Base-by-base conservation (phyloP, 2,329 filamentous ascomycete species). In the Venturia effusa region DNA sequence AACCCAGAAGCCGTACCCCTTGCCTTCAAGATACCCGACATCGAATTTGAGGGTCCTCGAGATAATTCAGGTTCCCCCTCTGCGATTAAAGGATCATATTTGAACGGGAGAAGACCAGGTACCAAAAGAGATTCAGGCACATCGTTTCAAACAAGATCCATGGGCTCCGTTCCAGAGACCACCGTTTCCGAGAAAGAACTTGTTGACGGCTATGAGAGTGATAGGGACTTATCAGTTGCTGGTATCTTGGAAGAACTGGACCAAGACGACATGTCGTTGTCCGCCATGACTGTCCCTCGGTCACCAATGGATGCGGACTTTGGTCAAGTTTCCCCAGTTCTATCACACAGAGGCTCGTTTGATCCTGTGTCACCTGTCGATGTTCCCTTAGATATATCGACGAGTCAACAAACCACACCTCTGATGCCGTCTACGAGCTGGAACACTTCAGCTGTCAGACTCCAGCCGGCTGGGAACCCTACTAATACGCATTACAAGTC, bases 231-330 rank as follows among this genome's bases (percentile, higher is more conserved):
- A 13, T 81, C 79, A n/a, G 67, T 80, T 59, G 79, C 76, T 17
- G 79, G 79, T 30, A 80, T 78, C 0, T 81, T 88, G 69, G 86
- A 87, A 19, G 86, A 88, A 64, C 77, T 80, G 39, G 81, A 86
- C 34, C 80, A 80, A 13, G 80, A 81, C n/a, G 70, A 74, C 13
- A 66, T 72, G 6, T 75, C 74, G 1, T 41, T 74, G 32, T 70
- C 70, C 22, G 66, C 70, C 8, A 64, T 75, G 1, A 73, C 73
- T 7, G 69, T 59, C 13, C 48, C 61, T 19, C 61, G 61, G 24
- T 63, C 61, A 24, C 69, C 19, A 65, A 68, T 19, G 67, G 68
- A 17, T 72, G 72, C 22, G 69, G 70, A n/a, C 63, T 70, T n/a
- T 62, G 66, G 32, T 7, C 15, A n/a, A 60, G 19, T 17, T 32